phyloP scores from a whole-genome alignment of 139 green algal species.

The Coelastrella sp. region DNA sequence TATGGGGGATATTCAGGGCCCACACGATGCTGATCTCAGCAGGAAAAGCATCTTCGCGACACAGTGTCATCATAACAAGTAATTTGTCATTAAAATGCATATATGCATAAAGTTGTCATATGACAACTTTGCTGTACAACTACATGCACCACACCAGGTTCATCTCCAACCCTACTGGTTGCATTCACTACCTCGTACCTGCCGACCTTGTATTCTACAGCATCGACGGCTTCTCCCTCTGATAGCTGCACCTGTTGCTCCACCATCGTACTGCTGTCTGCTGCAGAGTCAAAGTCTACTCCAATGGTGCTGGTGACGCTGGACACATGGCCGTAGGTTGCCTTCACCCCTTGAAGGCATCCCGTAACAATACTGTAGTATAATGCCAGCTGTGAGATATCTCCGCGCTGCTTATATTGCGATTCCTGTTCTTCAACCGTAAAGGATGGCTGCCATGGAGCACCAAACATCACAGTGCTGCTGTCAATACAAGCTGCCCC shows the following conservation, averaged over 20 bases:
- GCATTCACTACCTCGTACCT: background rate
- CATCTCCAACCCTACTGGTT: background rate
- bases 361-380: background rate
- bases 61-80: too few species aligned
- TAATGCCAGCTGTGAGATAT: background rate
- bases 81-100: too few species aligned
- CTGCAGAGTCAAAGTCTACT: background rate
- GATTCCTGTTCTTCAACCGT: background rate
- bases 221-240: background rate
- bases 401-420: background rate
- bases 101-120: too few species aligned
- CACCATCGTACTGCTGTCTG: background rate
- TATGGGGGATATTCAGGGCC: too few species aligned
- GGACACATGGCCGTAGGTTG: background rate
- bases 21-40: too few species aligned
- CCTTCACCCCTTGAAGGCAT: background rate
- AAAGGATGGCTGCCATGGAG: conserved; percentile 5
- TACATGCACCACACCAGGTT: background rate
- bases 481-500: conserved; percentile 16
- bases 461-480: conserved; percentile 29
- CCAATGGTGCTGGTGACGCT: background rate
- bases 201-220: conserved; percentile 14
- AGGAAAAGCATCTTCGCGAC: too few species aligned
- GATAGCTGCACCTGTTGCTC: background rate
- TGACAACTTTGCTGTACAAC: background rate